phyloP scores from a whole-genome alignment of 192 early-diverging fungal species.

The Coemansia sp. region DNA sequence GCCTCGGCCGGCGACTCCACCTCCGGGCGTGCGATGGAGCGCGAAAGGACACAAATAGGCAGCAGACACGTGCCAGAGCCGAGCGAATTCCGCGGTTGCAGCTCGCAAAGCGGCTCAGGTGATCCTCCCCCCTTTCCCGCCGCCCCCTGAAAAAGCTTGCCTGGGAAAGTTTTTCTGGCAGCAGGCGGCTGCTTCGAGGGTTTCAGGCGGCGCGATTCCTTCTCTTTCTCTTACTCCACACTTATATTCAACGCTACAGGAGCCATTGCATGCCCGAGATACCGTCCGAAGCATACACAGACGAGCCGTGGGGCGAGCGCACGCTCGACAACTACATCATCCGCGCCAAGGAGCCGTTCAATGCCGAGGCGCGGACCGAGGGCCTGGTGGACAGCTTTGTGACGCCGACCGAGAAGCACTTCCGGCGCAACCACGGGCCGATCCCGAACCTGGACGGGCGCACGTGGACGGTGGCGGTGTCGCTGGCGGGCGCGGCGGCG shows the following conservation, averaged over 20 bases:
- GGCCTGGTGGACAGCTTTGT: slow-evolving; percentile 61
- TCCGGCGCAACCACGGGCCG: slow-evolving; percentile 85
- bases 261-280: too few species aligned
- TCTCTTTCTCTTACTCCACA: too few species aligned
- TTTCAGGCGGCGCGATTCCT: too few species aligned
- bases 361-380: slow-evolving; percentile 72
- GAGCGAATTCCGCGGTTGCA: not conserved
- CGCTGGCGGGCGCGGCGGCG: not conserved
- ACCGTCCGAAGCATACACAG: slow-evolving; percentile 48
- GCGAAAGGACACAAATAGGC: not conserved
- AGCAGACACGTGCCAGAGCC: not conserved
- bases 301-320: slow-evolving; percentile 67
- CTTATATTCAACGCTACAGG: too few species aligned
- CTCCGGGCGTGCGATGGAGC: too few species aligned
- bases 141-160: not conserved
- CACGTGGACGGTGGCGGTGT: slow-evolving; percentile 58
- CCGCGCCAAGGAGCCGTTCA: slow-evolving; percentile 70
- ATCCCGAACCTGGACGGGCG: slow-evolving; percentile 68
- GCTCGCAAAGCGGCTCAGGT: not conserved
- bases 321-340: slow-evolving; percentile 58
- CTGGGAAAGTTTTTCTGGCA: not conserved
- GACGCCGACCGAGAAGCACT: slow-evolving; percentile 74
- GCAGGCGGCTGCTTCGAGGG: too few species aligned
- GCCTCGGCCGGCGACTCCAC: too few species aligned
- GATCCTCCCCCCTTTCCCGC: too few species aligned